These are phyloP conservation scores for Talaromyces ruber DNA, from an alignment of 495 filamentous ascomycete species.

Conservation along the genomic window DNA sequence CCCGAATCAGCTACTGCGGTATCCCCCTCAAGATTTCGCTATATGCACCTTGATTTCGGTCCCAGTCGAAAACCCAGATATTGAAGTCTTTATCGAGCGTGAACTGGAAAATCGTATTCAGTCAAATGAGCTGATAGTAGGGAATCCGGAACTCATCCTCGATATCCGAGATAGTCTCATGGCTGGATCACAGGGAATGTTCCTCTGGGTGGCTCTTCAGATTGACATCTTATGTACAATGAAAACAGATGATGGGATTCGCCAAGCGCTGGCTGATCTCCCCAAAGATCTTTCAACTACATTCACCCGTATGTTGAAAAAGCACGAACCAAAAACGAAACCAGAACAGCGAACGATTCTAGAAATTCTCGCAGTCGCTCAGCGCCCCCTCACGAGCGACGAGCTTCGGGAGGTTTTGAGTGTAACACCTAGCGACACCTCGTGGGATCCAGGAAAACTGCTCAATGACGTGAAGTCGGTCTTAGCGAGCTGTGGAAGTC, in stretches of 20 bases:
- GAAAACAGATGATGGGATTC: slow-evolving; percentile 33
- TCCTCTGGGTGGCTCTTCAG: slow-evolving; percentile 39
- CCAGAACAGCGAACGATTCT: slow-evolving; percentile 18
- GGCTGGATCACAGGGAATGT: slow-evolving; percentile 23
- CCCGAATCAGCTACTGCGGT: background rate
- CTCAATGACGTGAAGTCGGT: slow-evolving; percentile 25
- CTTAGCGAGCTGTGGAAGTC: slow-evolving; percentile 30
- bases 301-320: slow-evolving; percentile 27
- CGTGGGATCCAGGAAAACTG: slow-evolving; percentile 23
- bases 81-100: slow-evolving; percentile 24
- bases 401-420: slow-evolving; percentile 36
- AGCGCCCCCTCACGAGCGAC: slow-evolving; percentile 25
- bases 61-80: slow-evolving; percentile 30
- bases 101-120: slow-evolving; percentile 23
- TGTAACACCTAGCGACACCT: slow-evolving; percentile 22
- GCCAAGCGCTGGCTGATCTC: slow-evolving; percentile 25
- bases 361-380: slow-evolving; percentile 20
- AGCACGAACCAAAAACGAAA: slow-evolving; percentile 14
- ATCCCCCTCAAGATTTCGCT: background rate
- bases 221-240: slow-evolving; percentile 27
- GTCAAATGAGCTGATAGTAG: slow-evolving; percentile 21
- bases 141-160: slow-evolving; percentile 25
- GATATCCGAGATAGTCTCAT: slow-evolving; percentile 9
- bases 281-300: slow-evolving; percentile 31
- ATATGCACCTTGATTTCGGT: slow-evolving; percentile 8